Evolutionary conservation across 2,329 filamentous ascomycete genomes (phyloP).

Genomic region (Ophiostoma piceae): DNA sequence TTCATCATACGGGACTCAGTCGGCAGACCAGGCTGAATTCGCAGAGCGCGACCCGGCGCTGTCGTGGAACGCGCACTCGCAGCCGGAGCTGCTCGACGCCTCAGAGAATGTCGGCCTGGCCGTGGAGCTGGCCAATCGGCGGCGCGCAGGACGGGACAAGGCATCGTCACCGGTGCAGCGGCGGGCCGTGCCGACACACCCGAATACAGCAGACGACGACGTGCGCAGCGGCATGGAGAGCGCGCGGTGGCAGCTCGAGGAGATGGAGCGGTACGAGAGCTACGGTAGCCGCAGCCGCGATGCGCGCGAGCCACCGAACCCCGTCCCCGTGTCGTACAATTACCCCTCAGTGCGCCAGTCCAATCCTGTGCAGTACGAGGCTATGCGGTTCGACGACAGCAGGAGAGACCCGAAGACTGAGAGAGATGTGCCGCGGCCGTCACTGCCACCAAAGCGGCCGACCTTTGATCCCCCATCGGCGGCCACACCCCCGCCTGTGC

Average conservation of each 20-base stretch:
- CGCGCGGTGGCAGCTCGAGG: constrained; percentile 45
- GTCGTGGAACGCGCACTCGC: constrained; percentile 36
- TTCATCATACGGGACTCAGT: background rate
- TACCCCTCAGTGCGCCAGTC: constrained; percentile 56
- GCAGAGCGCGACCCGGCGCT: constrained; percentile 58
- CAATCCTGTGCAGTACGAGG: constrained; percentile 43
- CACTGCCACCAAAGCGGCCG: constrained; percentile 38
- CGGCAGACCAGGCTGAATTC: constrained; percentile 37
- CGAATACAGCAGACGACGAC: constrained; percentile 28
- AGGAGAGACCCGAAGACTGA: constrained; percentile 28
- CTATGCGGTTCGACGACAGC: constrained; percentile 34
- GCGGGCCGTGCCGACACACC: background rate
- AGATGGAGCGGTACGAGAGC: constrained; percentile 26
- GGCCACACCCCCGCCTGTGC: constrained; percentile 12
- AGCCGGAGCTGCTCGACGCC: constrained; percentile 60
- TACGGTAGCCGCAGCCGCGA: constrained; percentile 25
- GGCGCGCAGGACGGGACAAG: constrained; percentile 51
- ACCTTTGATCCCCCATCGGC: background rate
- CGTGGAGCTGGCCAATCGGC: constrained; percentile 67
- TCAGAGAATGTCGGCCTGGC: constrained; percentile 69
- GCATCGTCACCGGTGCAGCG: background rate
- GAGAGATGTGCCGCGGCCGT: constrained; percentile 26
- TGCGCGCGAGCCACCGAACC: constrained; percentile 13
- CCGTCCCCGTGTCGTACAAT: constrained; percentile 37
- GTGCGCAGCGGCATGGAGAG: constrained; percentile 46